Conservation (phyloP, 345 rosid species). For the Gossypium stocksii region DNA sequence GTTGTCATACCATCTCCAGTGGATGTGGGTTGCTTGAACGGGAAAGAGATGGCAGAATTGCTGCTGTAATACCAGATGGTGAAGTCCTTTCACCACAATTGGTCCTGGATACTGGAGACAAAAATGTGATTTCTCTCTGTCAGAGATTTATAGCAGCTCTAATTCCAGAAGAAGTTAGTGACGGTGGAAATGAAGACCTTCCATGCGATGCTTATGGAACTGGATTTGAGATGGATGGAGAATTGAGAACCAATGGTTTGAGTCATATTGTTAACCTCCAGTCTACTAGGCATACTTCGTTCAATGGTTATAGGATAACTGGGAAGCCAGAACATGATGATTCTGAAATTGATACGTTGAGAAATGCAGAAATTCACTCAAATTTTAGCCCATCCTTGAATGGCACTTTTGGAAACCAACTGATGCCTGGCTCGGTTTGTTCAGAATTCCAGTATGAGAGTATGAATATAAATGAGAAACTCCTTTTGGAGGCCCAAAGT, state of each 20-base stretch:
- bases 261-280: constrained; percentile 42
- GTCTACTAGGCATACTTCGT: constrained; percentile 24
- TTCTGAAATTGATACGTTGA: constrained; percentile 40
- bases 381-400: constrained; percentile 34
- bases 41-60: constrained; percentile 26
- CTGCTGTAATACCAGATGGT: constrained; percentile 20
- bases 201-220: constrained; percentile 47
- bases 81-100: constrained; percentile 34
- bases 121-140: constrained; percentile 48
- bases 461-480: constrained; percentile 61
- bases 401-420: constrained; percentile 44
- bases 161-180: constrained; percentile 65
- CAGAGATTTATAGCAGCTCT: constrained; percentile 83
- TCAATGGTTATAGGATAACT: constrained; percentile 50
- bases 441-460: constrained; percentile 56
- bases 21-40: constrained; percentile 34
- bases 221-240: constrained; percentile 53
- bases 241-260: constrained; percentile 51
- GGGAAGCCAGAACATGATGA: constrained; percentile 48
- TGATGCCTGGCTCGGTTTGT: constrained; percentile 32
- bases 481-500: constrained; percentile 72
- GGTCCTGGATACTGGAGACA: constrained; percentile 32
- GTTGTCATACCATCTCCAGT: constrained; percentile 17
- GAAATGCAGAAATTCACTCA: constrained; percentile 34
- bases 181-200: constrained; percentile 44